Conservation (phyloP, 2,329 filamentous ascomycete species). For the Triangularia verruculosa region DNA sequence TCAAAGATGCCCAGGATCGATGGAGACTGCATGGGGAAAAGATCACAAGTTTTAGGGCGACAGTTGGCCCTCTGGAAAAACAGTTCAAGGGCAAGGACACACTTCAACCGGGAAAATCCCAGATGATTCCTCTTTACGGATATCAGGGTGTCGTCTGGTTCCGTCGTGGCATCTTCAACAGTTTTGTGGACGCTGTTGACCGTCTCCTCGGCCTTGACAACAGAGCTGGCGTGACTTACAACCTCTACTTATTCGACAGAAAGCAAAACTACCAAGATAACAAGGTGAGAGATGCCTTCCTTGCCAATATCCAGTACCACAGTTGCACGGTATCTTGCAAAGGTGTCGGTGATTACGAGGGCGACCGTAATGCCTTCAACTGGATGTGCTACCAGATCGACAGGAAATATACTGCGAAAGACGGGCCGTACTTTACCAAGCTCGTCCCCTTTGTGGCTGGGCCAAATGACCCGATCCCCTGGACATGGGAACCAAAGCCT, state of each 20-base stretch:
- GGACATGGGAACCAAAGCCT: slow-evolving; percentile 11
- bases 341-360: slow-evolving; percentile 21
- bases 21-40: neutral
- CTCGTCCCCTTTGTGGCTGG: slow-evolving; percentile 22
- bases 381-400: slow-evolving; percentile 11
- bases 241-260: slow-evolving; percentile 23
- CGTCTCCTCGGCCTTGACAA: slow-evolving; percentile 26
- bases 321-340: slow-evolving; percentile 11
- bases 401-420: neutral
- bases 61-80: neutral
- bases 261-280: slow-evolving; percentile 8
- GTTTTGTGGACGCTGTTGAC: slow-evolving; percentile 29
- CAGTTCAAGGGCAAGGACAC: neutral
- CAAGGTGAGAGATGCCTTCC: slow-evolving; percentile 4
- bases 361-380: slow-evolving; percentile 16
- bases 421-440: neutral
- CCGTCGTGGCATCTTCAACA: slow-evolving; percentile 16
- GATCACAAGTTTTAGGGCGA: neutral
- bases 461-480: slow-evolving; percentile 19
- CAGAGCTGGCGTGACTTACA: slow-evolving; percentile 23
- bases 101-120: neutral
- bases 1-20: neutral
- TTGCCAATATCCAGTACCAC: neutral
- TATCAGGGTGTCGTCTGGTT: slow-evolving; percentile 28
- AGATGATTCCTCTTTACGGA: slow-evolving; percentile 10